A percentile compares a stretch with the other conserved stretches of the same genome.
These are phyloP conservation scores for Daedaleopsis sinensis DNA, from an alignment of 768 basidiomycete genomes.

Conservation along the genomic window DNA sequence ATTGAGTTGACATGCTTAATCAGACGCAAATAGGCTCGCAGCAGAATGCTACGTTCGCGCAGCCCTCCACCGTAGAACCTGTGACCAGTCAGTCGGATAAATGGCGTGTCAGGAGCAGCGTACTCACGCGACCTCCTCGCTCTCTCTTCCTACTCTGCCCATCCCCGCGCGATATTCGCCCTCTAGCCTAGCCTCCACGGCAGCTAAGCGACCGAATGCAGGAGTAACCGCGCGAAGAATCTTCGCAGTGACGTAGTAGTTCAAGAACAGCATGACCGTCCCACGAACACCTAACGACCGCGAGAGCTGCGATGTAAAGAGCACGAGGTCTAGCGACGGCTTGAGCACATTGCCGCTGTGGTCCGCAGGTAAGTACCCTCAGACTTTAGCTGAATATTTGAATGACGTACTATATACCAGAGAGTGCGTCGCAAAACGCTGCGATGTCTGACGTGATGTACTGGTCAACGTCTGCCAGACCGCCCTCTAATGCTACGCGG, in stretches of 20 bases:
- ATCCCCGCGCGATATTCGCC: slow-evolving; percentile 92
- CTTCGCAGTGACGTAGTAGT: slow-evolving; percentile 85
- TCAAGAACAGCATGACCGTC: slow-evolving; percentile 74
- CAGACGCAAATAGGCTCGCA: slow-evolving; percentile 72
- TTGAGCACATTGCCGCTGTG: slow-evolving; percentile 90
- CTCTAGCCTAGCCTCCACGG: slow-evolving; percentile 83
- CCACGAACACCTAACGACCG: slow-evolving; percentile 87
- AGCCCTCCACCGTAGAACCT: slow-evolving; percentile 93
- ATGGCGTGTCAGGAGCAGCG: background rate
- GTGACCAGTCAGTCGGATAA: background rate
- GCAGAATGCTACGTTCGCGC: slow-evolving; percentile 82
- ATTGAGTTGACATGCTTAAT: slow-evolving; percentile 92
- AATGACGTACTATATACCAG: slow-evolving; percentile 79
- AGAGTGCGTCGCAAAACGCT: slow-evolving; percentile 82
- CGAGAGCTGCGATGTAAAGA: slow-evolving; percentile 92
- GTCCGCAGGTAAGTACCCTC: background rate
- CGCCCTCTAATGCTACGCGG: slow-evolving; percentile 38
- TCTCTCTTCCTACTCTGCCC: slow-evolving; percentile 82
- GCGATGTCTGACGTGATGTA: slow-evolving; percentile 93
- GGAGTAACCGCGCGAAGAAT: slow-evolving; percentile 87
- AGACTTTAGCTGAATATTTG: background rate
- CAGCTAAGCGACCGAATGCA: slow-evolving; percentile 88
- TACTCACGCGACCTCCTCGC: slow-evolving; percentile 89
- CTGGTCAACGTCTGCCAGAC: slow-evolving; percentile 78
- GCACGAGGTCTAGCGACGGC: slow-evolving; percentile 84